These are phyloP conservation scores for Nigrograna mackinnonii DNA, from an alignment of 2,329 filamentous ascomycete genomes.

Conservation along the genomic window DNA sequence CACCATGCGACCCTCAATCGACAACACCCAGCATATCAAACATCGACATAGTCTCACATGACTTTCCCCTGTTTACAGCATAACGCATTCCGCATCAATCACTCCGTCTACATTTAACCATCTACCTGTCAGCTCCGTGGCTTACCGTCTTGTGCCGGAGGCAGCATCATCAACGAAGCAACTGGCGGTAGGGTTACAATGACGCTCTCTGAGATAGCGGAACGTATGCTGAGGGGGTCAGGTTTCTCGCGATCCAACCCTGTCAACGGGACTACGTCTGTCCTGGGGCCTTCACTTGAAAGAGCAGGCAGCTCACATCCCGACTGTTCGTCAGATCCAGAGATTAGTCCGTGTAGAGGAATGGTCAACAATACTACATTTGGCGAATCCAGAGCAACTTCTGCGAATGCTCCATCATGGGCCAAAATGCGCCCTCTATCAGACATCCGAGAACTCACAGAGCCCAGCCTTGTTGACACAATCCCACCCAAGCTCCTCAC, in stretches of 20 bases:
- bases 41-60: slow-evolving; percentile 44
- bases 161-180: slow-evolving; percentile 13
- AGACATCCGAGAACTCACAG: slow-evolving; percentile 55
- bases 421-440: slow-evolving; percentile 48
- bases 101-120: slow-evolving; percentile 33
- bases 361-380: slow-evolving; percentile 27
- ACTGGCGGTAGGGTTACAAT: slow-evolving; percentile 29
- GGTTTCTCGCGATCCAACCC: slow-evolving; percentile 29
- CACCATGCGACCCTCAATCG: slow-evolving; percentile 25
- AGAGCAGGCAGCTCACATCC: slow-evolving; percentile 12
- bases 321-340: slow-evolving; percentile 14
- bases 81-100: slow-evolving; percentile 37
- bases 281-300: slow-evolving; percentile 19
- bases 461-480: slow-evolving; percentile 49
- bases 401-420: slow-evolving; percentile 30
- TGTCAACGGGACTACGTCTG: slow-evolving; percentile 18
- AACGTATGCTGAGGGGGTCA: slow-evolving; percentile 39
- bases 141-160: slow-evolving; percentile 24
- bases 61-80: slow-evolving; percentile 39
- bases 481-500: slow-evolving; percentile 30
- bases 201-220: slow-evolving; percentile 31
- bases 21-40: slow-evolving; percentile 36
- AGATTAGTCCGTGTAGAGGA: slow-evolving; percentile 18
- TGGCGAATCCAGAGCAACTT: slow-evolving; percentile 26
- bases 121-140: slow-evolving; percentile 23